These are phyloP conservation scores for Mrakia gelida DNA, from an alignment of 768 basidiomycete species.

Conservation along the genomic window DNA sequence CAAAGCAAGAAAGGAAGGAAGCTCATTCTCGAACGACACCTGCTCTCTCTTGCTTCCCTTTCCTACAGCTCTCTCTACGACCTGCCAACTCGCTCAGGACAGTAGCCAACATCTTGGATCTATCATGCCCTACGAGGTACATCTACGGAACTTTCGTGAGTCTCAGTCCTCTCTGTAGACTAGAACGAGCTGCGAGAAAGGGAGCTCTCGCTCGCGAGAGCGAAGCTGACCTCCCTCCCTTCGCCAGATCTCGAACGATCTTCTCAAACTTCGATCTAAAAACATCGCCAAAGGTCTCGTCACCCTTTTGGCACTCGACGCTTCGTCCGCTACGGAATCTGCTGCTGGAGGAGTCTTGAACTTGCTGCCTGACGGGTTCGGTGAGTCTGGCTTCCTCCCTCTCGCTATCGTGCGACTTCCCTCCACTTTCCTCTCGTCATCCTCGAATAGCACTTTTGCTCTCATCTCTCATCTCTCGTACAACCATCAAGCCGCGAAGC, in stretches of 20 bases:
- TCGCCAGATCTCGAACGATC: conserved; percentile 65
- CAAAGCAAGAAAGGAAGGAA: neutral
- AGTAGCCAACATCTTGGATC: conserved; percentile 35
- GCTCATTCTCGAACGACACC: conserved; percentile 6
- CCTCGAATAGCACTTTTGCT: neutral
- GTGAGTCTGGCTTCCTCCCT: conserved; percentile 45
- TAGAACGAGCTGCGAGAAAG: neutral
- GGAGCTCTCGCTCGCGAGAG: conserved; percentile 27
- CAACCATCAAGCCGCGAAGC: too few relatives aligned
- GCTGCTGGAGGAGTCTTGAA: conserved; percentile 53
- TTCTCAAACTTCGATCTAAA: conserved; percentile 64
- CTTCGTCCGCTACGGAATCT: conserved; percentile 54
- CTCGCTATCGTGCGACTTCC: neutral
- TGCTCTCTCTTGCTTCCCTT: neutral
- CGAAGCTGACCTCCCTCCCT: neutral
- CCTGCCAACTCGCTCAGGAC: conserved; percentile 42
- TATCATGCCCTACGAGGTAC: conserved; percentile 29
- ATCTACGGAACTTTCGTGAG: conserved; percentile 37
- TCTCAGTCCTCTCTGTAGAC: neutral
- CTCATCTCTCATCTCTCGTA: too few relatives aligned
- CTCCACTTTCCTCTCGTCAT: neutral
- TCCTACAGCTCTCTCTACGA: conserved; percentile 38
- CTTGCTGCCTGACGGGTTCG: conserved; percentile 71
- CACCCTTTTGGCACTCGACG: conserved; percentile 52
- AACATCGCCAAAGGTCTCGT: conserved; percentile 71